Percentiles rank a stretch among this genome's conserved stretches.
phyloP scores from a whole-genome alignment of 768 basidiomycete species.

The Phanerochaete carnosa region DNA sequence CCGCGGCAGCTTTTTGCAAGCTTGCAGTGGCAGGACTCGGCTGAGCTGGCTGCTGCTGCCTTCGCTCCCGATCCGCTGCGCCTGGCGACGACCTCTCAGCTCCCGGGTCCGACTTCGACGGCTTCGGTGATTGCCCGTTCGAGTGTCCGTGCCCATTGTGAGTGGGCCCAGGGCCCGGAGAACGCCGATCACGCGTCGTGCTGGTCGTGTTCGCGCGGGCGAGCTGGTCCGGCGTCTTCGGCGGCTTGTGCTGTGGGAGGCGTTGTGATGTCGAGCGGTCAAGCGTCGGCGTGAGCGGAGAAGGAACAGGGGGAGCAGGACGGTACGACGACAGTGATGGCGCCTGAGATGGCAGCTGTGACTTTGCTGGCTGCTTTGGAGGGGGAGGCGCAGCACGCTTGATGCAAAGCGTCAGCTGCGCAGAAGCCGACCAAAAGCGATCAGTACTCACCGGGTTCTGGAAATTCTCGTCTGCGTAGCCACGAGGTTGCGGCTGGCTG shows the following conservation, averaged over 20 bases:
- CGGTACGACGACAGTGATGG: constrained; percentile 45
- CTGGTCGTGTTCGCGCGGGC: constrained; percentile 72
- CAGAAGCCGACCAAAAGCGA: constrained; percentile 2
- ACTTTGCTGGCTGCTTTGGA: constrained; percentile 32
- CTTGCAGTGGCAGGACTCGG: constrained; percentile 63
- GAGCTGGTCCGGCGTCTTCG: constrained; percentile 36
- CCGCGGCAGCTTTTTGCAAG: constrained; percentile 56
- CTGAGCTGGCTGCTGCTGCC: constrained; percentile 38
- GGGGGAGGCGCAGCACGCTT: constrained; percentile 40
- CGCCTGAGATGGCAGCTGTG: constrained; percentile 21
- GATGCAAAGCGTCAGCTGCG: constrained; percentile 10
- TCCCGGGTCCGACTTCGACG: constrained; percentile 28
- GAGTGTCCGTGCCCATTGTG: constrained; percentile 13
- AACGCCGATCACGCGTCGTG: constrained; percentile 62
- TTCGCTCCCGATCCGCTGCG: background rate
- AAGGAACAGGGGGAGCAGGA: constrained; percentile 73
- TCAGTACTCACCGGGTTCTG: constrained; percentile 51
- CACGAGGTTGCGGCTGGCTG: constrained; percentile 12
- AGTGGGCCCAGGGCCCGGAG: constrained; percentile 27
- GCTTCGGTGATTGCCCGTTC: constrained; percentile 13
- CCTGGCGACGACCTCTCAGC: constrained; percentile 26
- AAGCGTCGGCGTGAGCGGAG: constrained; percentile 60
- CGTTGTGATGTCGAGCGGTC: constrained; percentile 90
- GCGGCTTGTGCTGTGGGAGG: constrained; percentile 49
- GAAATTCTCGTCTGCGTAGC: constrained; percentile 45